phyloP scores from a whole-genome alignment of 768 basidiomycete genomes.

The Hydnomerulius pinastri region DNA sequence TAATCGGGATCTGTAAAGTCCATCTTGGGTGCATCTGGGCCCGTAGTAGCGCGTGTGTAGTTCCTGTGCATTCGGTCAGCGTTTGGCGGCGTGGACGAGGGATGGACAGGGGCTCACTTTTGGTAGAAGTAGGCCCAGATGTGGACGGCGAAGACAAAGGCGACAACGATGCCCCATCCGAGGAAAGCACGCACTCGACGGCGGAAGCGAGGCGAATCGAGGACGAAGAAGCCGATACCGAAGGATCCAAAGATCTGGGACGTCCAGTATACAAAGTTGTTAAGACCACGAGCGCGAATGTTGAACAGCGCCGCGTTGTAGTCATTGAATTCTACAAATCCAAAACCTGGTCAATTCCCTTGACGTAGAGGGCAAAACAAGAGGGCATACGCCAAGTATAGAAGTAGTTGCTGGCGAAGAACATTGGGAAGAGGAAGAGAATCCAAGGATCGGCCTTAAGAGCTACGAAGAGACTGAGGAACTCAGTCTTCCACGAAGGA shows the following conservation, averaged over 20 bases:
- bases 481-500: conserved; percentile 76
- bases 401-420: conserved; percentile 83
- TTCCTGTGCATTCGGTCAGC: conserved; percentile 39
- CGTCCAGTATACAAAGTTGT: conserved; percentile 80
- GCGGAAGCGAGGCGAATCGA: conserved; percentile 57
- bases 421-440: conserved; percentile 81
- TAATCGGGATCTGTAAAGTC: conserved; percentile 63
- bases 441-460: conserved; percentile 73
- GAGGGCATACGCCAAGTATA: conserved; percentile 73
- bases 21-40: conserved; percentile 42
- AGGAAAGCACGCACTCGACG: conserved; percentile 71
- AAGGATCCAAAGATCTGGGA: conserved; percentile 78
- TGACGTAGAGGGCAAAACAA: neutral
- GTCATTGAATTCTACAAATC: conserved; percentile 81
- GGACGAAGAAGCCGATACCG: conserved; percentile 61
- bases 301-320: conserved; percentile 79
- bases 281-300: conserved; percentile 76
- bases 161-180: conserved; percentile 64
- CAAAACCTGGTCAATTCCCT: too few species aligned
- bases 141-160: conserved; percentile 69
- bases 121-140: conserved; percentile 82
- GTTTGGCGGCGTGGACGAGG: too few species aligned
- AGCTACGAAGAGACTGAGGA: conserved; percentile 66
- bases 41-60: conserved; percentile 63
- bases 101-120: too few species aligned